Evolutionary conservation across 176 grass and related monocot species (phyloP).

Genomic region (Avena sativa): DNA sequence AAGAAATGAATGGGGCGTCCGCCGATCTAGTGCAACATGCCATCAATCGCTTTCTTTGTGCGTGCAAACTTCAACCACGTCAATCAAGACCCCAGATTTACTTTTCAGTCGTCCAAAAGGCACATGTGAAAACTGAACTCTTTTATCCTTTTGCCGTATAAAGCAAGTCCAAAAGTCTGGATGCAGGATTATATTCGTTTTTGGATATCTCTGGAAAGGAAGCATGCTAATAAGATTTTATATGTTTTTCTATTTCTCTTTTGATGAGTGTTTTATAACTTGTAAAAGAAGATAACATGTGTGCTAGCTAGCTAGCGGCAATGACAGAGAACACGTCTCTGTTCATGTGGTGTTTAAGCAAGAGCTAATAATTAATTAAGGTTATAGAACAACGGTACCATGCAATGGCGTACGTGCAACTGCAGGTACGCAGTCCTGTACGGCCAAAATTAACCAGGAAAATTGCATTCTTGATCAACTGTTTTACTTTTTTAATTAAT

Average conservation of each 20-base stretch:
- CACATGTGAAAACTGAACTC: conserved; percentile 5
- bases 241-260: neutral
- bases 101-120: neutral
- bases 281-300: no score
- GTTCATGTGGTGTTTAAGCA: neutral
- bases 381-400: conserved; percentile 13
- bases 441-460: neutral
- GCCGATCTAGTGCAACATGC: neutral
- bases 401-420: neutral
- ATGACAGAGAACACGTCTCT: neutral
- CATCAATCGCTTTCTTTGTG: conserved; percentile 25
- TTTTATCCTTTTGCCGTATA: neutral
- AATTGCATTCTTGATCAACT: neutral
- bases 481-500: neutral
- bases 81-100: neutral
- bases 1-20: neutral
- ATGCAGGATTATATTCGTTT: neutral
- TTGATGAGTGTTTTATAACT: neutral
- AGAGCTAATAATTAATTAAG: neutral
- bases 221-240: no score
- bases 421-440: no score
- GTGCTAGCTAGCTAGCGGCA: neutral
- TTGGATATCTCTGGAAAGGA: neutral
- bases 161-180: neutral
- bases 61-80: neutral